Percentiles rank a stretch among this genome's conserved stretches.
These are phyloP conservation scores for Leccinum disarticulatum DNA, from an alignment of 768 basidiomycete genomes.

Conservation along the genomic window DNA sequence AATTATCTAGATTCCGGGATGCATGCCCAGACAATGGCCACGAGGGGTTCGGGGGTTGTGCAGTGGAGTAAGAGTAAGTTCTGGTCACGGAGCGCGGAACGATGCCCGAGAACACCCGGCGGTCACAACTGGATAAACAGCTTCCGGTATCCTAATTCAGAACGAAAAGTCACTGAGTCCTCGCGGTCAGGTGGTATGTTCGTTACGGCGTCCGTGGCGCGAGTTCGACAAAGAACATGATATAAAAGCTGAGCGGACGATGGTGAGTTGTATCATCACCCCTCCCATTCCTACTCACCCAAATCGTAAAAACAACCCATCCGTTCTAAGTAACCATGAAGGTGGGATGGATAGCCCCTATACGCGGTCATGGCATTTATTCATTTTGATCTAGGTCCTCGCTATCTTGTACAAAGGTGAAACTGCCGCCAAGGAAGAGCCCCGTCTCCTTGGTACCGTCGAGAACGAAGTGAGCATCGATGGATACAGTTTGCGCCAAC, in stretches of 20 bases:
- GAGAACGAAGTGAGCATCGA: conserved; percentile 63
- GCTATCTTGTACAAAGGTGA: conserved; percentile 74
- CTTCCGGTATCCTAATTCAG: not conserved
- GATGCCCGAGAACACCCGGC: conserved; percentile 12
- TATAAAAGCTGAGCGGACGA: conserved; percentile 21
- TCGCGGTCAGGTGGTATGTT: not conserved
- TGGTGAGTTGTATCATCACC: not conserved
- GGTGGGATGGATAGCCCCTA: conserved; percentile 26
- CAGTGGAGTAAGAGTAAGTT: not conserved
- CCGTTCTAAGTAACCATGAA: conserved; percentile 38
- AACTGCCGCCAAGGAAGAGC: conserved; percentile 63
- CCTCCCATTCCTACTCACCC: conserved; percentile 11
- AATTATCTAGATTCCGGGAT: conserved; percentile 2
- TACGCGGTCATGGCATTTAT: not conserved
- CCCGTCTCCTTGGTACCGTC: conserved; percentile 74
- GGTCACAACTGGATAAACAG: not conserved
- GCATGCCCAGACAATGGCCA: not conserved
- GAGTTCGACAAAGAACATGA: not conserved
- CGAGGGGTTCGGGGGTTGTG: not conserved
- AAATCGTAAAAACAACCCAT: not conserved
- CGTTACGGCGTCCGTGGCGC: not conserved
- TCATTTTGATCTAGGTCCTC: conserved; percentile 48
- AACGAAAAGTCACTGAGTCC: no score
- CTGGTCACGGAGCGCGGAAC: not conserved
- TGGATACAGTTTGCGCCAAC: not conserved